Base-by-base conservation (phyloP, 345 rosid species). In the Brassica juncea region DNA sequence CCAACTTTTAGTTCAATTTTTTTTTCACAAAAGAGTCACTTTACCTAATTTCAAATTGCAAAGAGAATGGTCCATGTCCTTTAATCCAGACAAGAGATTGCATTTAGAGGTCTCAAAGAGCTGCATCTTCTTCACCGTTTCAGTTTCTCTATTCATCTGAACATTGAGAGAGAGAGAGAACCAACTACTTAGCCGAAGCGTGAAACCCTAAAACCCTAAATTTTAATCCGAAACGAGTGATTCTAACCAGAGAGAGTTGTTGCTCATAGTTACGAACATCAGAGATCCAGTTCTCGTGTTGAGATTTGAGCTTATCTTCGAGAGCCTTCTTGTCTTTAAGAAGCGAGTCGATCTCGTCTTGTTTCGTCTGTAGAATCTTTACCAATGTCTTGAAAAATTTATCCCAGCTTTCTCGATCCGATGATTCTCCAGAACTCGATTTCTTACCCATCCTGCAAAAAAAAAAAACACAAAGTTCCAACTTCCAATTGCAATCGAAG, bases 261-360 rank as follows among this genome's bases (percentile, higher is more conserved):
- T 85, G 87, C 31, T 86, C 86, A 74, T 82, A 85, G 61, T 82
- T 60, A 19, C 82, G 84, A 79, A 86, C 75, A 58, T 88, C 94
- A 35, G 84, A 82, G 30, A 70, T 73, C 90, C 92, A 85, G 27
- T 83, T 73, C 1, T 84, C 83, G 16, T 86, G 82, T 58, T 84
- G 86, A 57, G 74, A 78, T 15, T 76, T 88, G 44, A 92, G 64
- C 5, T 79, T 86, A 70, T 77, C 94, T 85, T 87, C 91, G 5
- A 92, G 82, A 21, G 84, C 49, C 71, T 86, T 88, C 84, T 90
- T 86, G 68, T 93, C 90, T 79, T 81, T 68, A 54, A 86, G 77
- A 25, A 91, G 87, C 16, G 87, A 78, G 47, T 83, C 80, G 25
- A 91, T 88, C 90, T 90, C 94, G 34, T 86, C 83, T 74, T 93